Percentiles rank a stretch among this genome's conserved stretches.
Conservation (phyloP, 441 rosid species). For the Erysimum cheiri region DNA sequence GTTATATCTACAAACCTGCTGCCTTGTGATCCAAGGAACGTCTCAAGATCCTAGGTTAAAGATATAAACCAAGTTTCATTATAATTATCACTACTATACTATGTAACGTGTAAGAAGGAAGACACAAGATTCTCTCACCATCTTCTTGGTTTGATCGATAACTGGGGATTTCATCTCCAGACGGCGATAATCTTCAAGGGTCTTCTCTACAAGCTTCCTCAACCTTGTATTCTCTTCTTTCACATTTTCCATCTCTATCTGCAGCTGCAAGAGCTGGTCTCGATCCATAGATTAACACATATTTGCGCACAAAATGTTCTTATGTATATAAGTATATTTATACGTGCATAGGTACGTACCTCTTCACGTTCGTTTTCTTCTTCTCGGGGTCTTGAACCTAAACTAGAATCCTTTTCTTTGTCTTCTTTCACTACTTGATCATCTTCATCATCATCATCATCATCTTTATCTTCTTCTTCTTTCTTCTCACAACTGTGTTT, state of each 20-base stretch:
- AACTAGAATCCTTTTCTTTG: conserved; percentile 28
- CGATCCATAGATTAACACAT: conserved; percentile 21
- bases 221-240: conserved; percentile 76
- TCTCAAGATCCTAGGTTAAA: conserved; percentile 56
- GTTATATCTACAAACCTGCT: conserved; percentile 33
- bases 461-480: conserved; percentile 16
- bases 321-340: background rate
- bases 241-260: conserved; percentile 70
- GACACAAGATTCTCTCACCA: conserved; percentile 43
- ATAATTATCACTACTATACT: background rate
- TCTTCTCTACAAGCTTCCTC: conserved; percentile 71
- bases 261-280: conserved; percentile 62
- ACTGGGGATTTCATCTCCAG: conserved; percentile 67
- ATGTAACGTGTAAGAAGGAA: background rate
- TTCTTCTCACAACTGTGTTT: conserved; percentile 26
- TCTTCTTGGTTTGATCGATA: conserved; percentile 51
- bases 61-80: conserved; percentile 8
- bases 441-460: conserved; percentile 22
- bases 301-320: background rate
- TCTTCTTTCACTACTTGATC: conserved; percentile 29
- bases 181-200: conserved; percentile 69
- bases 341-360: conserved; percentile 49
- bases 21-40: conserved; percentile 50
- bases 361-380: conserved; percentile 49
- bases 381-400: conserved; percentile 39